Percentiles rank a stretch among this genome's conserved stretches.
These are phyloP conservation scores for Yarrowia porcina DNA, from an alignment of 805 yeast species.

Conservation along the genomic window DNA sequence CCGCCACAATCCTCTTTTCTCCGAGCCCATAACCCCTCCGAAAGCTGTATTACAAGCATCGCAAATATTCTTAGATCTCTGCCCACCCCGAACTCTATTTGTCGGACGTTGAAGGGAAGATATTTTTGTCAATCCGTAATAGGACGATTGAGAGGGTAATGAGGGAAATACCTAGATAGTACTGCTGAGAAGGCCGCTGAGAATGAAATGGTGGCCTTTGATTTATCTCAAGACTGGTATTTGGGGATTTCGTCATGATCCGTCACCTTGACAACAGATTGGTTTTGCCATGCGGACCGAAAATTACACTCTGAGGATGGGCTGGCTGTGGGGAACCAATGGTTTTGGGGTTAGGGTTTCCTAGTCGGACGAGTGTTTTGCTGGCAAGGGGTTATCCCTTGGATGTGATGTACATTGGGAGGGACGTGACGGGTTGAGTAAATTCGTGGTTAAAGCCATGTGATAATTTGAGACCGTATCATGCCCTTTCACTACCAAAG, in stretches of 20 bases:
- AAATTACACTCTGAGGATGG: conserved; percentile 22
- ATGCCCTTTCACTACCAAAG: no score
- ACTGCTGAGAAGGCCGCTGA: neutral
- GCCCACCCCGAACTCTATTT: conserved; percentile 15
- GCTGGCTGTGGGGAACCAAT: conserved; percentile 26
- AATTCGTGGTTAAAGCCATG: neutral
- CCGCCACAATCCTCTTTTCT: neutral
- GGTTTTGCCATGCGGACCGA: conserved; percentile 21
- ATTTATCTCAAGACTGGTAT: neutral
- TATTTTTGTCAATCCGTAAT: neutral
- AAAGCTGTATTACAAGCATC: neutral
- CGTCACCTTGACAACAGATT: conserved; percentile 25
- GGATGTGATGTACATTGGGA: conserved; percentile 19
- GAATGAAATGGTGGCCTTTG: neutral
- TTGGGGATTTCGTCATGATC: neutral
- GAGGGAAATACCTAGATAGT: neutral
- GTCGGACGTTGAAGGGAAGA: neutral
- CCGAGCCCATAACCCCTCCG: neutral
- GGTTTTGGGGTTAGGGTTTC: conserved; percentile 23
- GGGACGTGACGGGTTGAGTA: conserved; percentile 18
- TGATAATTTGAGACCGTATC: neutral
- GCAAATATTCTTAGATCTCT: neutral
- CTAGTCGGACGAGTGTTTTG: neutral
- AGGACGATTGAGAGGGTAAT: neutral
- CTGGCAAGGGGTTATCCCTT: conserved; percentile 23